Percentiles rank a stretch among this genome's conserved stretches.
phyloP scores from a whole-genome alignment of 306 rosid genomes.

The Vachellia pachyceras region DNA sequence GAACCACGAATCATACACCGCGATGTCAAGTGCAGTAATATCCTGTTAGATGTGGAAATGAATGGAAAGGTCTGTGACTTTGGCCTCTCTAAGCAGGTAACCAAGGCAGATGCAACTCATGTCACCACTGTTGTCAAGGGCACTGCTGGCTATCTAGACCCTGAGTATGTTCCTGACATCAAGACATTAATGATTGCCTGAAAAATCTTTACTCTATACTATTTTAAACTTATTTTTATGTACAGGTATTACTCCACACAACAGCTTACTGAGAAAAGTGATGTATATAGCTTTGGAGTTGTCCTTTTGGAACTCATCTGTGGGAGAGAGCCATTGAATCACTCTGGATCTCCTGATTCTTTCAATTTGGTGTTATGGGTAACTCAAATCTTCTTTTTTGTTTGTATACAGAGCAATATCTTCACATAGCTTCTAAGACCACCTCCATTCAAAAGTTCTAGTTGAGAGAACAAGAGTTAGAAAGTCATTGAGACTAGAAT shows the following conservation, averaged over 20 bases:
- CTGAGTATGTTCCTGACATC: conserved; percentile 66
- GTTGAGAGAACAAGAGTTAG: no score
- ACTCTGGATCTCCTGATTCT: conserved; percentile 85
- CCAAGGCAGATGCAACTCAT: conserved; percentile 80
- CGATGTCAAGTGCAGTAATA: conserved; percentile 90
- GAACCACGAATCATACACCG: conserved; percentile 95
- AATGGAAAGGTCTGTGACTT: conserved; percentile 93
- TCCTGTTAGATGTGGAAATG: conserved; percentile 86
- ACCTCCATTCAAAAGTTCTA: background rate
- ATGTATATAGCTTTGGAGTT: conserved; percentile 91
- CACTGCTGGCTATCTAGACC: conserved; percentile 95
- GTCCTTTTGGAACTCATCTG: conserved; percentile 94
- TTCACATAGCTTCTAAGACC: background rate
- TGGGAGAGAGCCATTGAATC: conserved; percentile 91
- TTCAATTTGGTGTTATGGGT: conserved; percentile 98
- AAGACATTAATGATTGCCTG: background rate
- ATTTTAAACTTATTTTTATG: background rate
- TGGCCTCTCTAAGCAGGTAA: conserved; percentile 88
- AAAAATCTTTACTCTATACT: background rate
- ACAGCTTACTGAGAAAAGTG: conserved; percentile 92
- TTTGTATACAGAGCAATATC: background rate
- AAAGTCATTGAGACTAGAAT: no score
- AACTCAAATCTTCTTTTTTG: background rate
- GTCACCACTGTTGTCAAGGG: conserved; percentile 96
- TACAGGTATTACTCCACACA: conserved; percentile 83